Evolutionary conservation across 2,329 filamentous ascomycete species (phyloP).

Genomic region (Nigrospora sphaerica): DNA sequence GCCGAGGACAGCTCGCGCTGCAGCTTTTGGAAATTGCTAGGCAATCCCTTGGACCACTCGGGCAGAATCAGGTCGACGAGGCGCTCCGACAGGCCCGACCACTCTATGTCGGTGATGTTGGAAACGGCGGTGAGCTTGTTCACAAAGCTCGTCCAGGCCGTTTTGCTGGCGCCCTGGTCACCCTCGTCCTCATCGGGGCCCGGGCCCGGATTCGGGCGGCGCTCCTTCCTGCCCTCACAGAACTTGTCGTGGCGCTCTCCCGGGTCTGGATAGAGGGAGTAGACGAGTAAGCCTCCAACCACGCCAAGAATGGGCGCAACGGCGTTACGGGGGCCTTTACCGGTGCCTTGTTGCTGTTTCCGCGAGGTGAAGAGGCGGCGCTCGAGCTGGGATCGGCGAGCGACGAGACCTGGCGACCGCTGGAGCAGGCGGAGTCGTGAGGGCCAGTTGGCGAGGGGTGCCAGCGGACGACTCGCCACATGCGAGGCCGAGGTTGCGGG

Average conservation of each 20-base stretch:
- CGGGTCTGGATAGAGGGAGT: conserved; percentile 31
- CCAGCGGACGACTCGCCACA: background rate
- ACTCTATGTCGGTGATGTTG: conserved; percentile 46
- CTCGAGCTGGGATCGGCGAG: conserved; percentile 8
- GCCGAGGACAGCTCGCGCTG: conserved; percentile 83
- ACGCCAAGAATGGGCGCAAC: conserved; percentile 21
- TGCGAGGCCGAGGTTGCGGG: no score
- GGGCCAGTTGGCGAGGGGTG: conserved; percentile 5
- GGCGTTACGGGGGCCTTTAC: conserved; percentile 17
- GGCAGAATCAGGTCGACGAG: conserved; percentile 70
- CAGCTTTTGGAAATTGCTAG: conserved; percentile 72
- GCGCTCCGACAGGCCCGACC: conserved; percentile 45
- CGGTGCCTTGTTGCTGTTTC: conserved; percentile 8
- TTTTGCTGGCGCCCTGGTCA: conserved; percentile 5
- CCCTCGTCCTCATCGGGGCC: background rate
- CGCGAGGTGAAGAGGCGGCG: conserved; percentile 18
- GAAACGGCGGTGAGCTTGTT: conserved; percentile 46
- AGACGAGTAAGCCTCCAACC: conserved; percentile 27
- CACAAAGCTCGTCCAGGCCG: conserved; percentile 42
- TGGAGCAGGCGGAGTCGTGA: background rate
- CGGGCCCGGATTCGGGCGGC: background rate
- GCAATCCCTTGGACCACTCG: conserved; percentile 72
- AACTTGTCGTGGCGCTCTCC: conserved; percentile 17
- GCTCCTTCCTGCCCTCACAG: conserved; percentile 7
- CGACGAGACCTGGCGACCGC: background rate